These are phyloP conservation scores for Dendrobium chrysotoxum DNA, from an alignment of 106 monocot species.

Conservation along the genomic window DNA sequence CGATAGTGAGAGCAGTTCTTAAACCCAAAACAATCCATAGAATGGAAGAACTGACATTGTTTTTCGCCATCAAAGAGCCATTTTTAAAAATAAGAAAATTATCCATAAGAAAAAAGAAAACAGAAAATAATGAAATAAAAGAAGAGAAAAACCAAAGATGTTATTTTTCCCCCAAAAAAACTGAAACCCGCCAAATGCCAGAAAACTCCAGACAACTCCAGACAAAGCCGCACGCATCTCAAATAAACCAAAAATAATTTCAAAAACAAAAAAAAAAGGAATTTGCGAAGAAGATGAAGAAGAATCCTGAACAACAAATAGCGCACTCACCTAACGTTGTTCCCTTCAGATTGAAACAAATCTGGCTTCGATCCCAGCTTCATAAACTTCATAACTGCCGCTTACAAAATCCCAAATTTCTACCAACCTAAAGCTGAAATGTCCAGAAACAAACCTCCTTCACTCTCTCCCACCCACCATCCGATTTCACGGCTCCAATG, in stretches of 20 bases:
- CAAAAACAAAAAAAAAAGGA: neutral
- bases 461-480: conserved; percentile 1
- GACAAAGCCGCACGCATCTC: neutral
- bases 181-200: neutral
- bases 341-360: conserved; percentile 45
- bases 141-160: neutral
- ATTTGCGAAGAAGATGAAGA: neutral
- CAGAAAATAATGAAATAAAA: neutral
- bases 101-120: too few species aligned
- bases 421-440: neutral
- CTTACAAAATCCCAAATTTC: conserved; percentile 4
- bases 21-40: too few species aligned
- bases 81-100: too few species aligned
- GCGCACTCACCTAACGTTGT: conserved; percentile 31
- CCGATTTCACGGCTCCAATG: neutral
- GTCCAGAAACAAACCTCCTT: conserved; percentile 9
- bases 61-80: neutral
- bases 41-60: neutral
- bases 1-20: too few species aligned
- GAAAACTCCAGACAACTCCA: neutral
- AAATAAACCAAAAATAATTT: too few species aligned
- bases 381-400: conserved; percentile 63
- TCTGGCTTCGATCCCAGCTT: conserved; percentile 78
- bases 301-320: neutral
- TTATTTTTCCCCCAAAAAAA: neutral